Base-by-base conservation (phyloP, 352 stramenopile species). In the Thraustochytrium sp. region DNA sequence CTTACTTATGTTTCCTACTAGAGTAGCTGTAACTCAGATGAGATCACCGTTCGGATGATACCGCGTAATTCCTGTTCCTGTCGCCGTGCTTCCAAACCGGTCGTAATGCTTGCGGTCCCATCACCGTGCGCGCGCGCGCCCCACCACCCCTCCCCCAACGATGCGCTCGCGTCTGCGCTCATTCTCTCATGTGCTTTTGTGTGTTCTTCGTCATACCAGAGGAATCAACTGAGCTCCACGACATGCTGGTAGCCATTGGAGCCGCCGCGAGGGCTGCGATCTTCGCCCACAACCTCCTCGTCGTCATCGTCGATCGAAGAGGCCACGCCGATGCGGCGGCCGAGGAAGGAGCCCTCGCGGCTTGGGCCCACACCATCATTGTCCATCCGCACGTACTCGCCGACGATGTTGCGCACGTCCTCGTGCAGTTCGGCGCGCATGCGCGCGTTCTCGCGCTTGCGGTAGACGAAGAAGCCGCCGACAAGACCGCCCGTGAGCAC, bases 321-420 rank as follows among this genome's bases (percentile, higher is more conserved):
- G 59, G 46, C 21, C 21, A 11, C 16, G 1, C 26, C 26, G 16
- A 31, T 44, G 34, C 59, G 59, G 46, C 59, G 59, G n/a, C 40
- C 44, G 23, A 31, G 5, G 36, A 75, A 75, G 44, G 5, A 4
- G 1, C 38, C 62, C 13, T 80, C 68, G 53, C 40, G n/a, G n/a
- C n/a, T n/a, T n/a, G n/a, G n/a, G n/a, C n/a, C n/a, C n/a, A n/a
- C 37, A 44, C 44, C 18, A 26, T 26, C 68, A 11, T 64, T 44
- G 51, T 61, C 68, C 68, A 80, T 80, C 16, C 68, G 68, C 46
- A 80, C 40, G 68, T 80, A 80, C 34, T 80, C 68, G 48, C 68
- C 68, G 21, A 80, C 40, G 26, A 80, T 80, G 3, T 80, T 80
- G 23, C 68, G 68, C 9, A 80, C 44, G 31, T 80, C 68, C 31